phyloP scores from a whole-genome alignment of 352 stramenopile genomes.

The Globisporangium viniferum region DNA sequence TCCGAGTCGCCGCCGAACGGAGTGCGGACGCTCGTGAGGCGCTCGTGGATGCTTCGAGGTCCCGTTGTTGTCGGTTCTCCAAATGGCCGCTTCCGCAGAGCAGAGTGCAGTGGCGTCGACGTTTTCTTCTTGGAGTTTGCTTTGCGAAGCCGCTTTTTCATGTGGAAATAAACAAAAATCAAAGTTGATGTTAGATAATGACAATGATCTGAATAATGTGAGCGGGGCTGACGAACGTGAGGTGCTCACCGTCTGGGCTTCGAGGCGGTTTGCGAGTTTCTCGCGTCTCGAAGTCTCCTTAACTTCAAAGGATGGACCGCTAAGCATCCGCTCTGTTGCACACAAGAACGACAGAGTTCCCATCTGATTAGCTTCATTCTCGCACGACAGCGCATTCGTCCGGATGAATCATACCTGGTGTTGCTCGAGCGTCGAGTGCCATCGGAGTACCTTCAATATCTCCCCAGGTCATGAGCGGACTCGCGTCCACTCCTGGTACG shows the following conservation, averaged over 20 bases:
- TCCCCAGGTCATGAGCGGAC: constrained; percentile 84
- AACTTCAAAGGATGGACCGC: constrained; percentile 60
- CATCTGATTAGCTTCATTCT: not conserved
- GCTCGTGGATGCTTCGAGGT: constrained; percentile 40
- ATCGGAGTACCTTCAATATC: constrained; percentile 80
- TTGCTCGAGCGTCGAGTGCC: constrained; percentile 36
- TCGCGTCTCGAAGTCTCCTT: constrained; percentile 60
- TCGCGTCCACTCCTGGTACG: constrained; percentile 64
- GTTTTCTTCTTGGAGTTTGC: constrained; percentile 13
- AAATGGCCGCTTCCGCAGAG: constrained; percentile 27
- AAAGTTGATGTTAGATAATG: not conserved
- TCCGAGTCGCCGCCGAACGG: constrained; percentile 58
- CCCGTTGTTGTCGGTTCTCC: constrained; percentile 22
- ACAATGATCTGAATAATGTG: too few species aligned
- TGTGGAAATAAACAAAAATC: not conserved
- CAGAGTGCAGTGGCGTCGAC: constrained; percentile 12
- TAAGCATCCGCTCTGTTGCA: constrained; percentile 31
- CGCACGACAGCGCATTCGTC: not conserved
- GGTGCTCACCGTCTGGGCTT: constrained; percentile 46
- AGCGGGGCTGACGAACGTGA: not conserved
- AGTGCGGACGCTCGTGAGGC: constrained; percentile 40
- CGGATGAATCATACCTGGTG: constrained; percentile 29
- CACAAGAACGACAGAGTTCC: not conserved
- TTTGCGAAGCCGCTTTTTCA: constrained; percentile 24
- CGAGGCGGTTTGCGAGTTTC: constrained; percentile 58